Evolutionary conservation across 2,329 filamentous ascomycete species (phyloP).

Genomic region (Pleomassaria siparia): DNA sequence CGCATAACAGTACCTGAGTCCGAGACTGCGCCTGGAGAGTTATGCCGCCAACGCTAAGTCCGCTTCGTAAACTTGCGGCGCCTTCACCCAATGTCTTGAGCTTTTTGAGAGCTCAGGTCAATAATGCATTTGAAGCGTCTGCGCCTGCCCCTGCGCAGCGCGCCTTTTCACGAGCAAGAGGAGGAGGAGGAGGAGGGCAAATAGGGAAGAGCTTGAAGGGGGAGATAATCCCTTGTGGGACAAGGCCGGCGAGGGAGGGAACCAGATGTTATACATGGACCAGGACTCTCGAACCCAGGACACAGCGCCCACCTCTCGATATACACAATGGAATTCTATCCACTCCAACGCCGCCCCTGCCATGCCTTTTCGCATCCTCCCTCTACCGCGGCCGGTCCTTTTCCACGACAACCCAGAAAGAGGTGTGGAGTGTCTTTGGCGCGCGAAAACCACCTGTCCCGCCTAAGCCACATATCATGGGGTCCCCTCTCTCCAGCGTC

Average conservation of each 20-base stretch:
- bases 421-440: conserved; percentile 29
- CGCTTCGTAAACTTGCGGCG: conserved; percentile 32
- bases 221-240: neutral
- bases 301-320: conserved; percentile 3
- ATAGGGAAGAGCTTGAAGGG: neutral
- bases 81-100: conserved; percentile 42
- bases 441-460: conserved; percentile 35
- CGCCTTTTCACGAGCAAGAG: conserved; percentile 21
- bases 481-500: conserved; percentile 52
- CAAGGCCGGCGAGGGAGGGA: neutral
- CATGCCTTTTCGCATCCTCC: neutral
- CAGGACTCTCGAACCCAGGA: neutral
- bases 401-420: conserved; percentile 16
- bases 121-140: conserved; percentile 29
- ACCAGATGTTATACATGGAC: neutral
- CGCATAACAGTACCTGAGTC: conserved; percentile 13
- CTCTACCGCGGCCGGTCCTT: conserved; percentile 14
- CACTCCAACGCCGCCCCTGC: neutral
- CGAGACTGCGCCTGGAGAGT: conserved; percentile 28
- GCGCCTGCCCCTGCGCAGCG: conserved; percentile 17
- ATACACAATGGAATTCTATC: neutral
- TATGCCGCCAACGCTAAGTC: conserved; percentile 34
- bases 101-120: conserved; percentile 40
- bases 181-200: conserved; percentile 8
- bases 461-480: conserved; percentile 58